These are phyloP conservation scores for Malassezia cuniculi DNA, from an alignment of 1,284 basidiomycete species.

Conservation along the genomic window DNA sequence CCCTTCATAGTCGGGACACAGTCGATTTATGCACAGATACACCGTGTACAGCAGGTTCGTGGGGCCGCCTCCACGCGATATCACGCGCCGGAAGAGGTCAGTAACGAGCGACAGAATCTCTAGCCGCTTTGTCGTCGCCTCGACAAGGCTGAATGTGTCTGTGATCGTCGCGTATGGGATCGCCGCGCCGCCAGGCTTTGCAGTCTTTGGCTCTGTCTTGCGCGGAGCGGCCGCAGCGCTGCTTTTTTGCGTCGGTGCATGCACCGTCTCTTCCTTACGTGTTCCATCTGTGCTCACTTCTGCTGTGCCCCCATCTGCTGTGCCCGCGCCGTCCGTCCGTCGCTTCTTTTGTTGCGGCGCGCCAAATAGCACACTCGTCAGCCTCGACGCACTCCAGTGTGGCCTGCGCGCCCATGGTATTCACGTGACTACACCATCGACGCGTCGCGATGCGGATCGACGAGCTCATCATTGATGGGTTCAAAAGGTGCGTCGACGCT, in stretches of 20 bases:
- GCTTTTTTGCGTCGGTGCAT: too few species aligned
- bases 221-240: too few species aligned
- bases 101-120: conserved; percentile 84
- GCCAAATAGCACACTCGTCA: too few species aligned
- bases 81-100: conserved; percentile 74
- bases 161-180: conserved; percentile 84
- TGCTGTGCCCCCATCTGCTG: too few species aligned
- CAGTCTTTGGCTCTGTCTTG: too few species aligned
- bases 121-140: conserved; percentile 85
- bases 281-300: too few species aligned
- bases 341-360: too few species aligned
- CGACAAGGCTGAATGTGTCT: conserved; percentile 76
- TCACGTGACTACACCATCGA: conserved; percentile 1
- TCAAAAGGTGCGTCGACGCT: conserved; percentile 44
- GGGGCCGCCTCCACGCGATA: conserved; percentile 56
- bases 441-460: conserved; percentile 43
- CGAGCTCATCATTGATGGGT: conserved; percentile 49
- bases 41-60: conserved; percentile 70
- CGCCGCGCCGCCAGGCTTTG: conserved; percentile 2
- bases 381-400: too few species aligned
- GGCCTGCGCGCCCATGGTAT: too few species aligned
- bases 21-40: conserved; percentile 92
- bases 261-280: too few species aligned
- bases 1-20: conserved; percentile 90
- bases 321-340: too few species aligned